phyloP scores from a whole-genome alignment of 805 yeast genomes.

The Barnettozyma populi region DNA sequence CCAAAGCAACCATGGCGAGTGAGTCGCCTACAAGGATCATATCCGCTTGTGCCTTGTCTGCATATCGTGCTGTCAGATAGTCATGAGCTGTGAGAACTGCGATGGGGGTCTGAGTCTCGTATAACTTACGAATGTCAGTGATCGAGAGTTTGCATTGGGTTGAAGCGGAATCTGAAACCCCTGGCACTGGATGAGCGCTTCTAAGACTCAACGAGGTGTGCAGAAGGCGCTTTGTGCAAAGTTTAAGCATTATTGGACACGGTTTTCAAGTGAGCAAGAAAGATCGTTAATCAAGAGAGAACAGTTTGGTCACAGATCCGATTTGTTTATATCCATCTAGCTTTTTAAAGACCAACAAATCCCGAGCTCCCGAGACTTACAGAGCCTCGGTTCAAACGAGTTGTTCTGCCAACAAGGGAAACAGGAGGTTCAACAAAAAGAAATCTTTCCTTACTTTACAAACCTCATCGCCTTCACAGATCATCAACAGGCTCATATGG shows the following conservation, averaged over 20 bases:
- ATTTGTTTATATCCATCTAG: not conserved
- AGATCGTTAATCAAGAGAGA: not conserved
- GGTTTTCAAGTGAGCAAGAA: not conserved
- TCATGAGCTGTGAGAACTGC: slow-evolving; percentile 83
- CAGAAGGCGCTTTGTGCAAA: not conserved
- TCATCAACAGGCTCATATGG: slow-evolving; percentile 14
- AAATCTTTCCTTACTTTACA: not conserved
- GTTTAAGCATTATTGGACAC: not conserved
- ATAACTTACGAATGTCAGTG: slow-evolving; percentile 33
- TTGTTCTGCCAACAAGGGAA: not conserved
- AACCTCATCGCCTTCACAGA: not conserved
- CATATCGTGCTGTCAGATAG: slow-evolving; percentile 66
- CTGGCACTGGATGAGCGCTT: not conserved
- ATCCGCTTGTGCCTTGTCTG: slow-evolving; percentile 62
- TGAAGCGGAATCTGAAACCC: not conserved
- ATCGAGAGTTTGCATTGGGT: slow-evolving; percentile 26
- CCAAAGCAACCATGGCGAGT: slow-evolving; percentile 85
- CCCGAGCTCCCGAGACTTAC: not conserved
- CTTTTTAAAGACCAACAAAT: no score
- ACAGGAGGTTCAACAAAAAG: not conserved
- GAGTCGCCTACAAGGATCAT: slow-evolving; percentile 85
- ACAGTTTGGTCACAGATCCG: not conserved
- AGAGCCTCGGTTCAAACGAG: not conserved
- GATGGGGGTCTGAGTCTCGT: slow-evolving; percentile 33
- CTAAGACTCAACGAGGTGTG: not conserved